A percentile compares a stretch with the other conserved stretches of the same genome.
Evolutionary conservation across 257 asterid genomes (phyloP).

Genomic region (Ehretia macrophylla): DNA sequence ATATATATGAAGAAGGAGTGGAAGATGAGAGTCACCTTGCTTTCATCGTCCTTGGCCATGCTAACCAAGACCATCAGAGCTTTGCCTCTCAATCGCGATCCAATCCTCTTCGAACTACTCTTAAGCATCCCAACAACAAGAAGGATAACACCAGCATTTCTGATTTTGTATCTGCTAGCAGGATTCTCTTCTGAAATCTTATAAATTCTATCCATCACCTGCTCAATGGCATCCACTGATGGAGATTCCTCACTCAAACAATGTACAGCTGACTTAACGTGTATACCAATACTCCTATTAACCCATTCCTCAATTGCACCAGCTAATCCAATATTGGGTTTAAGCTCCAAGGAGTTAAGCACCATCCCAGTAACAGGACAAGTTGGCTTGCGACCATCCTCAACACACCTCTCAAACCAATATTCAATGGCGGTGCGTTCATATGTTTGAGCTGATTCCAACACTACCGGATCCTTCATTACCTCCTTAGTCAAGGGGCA

Average conservation of each 20-base stretch:
- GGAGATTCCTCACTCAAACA: slow-evolving; percentile 17
- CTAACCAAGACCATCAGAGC: slow-evolving; percentile 24
- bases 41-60: slow-evolving; percentile 27
- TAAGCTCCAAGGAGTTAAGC: slow-evolving; percentile 20
- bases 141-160: slow-evolving; percentile 18
- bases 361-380: slow-evolving; percentile 30
- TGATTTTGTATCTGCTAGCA: slow-evolving; percentile 18
- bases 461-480: slow-evolving; percentile 28
- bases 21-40: slow-evolving; percentile 20
- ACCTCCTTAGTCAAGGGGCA: slow-evolving; percentile 33
- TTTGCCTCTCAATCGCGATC: slow-evolving; percentile 28
- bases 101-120: slow-evolving; percentile 16
- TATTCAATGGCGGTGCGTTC: slow-evolving; percentile 26
- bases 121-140: slow-evolving; percentile 16
- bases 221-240: slow-evolving; percentile 9
- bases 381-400: slow-evolving; percentile 25
- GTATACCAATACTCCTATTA: slow-evolving; percentile 20
- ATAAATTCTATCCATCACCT: slow-evolving; percentile 11
- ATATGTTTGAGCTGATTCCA: slow-evolving; percentile 27
- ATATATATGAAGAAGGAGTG: too few species aligned
- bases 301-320: slow-evolving; percentile 33
- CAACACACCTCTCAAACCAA: slow-evolving; percentile 26
- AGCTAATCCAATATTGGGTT: slow-evolving; percentile 30
- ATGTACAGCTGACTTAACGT: slow-evolving; percentile 17
- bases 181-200: slow-evolving; percentile 22